phyloP scores from a whole-genome alignment of 2,329 filamentous ascomycete species.

The Xylaria sp. region DNA sequence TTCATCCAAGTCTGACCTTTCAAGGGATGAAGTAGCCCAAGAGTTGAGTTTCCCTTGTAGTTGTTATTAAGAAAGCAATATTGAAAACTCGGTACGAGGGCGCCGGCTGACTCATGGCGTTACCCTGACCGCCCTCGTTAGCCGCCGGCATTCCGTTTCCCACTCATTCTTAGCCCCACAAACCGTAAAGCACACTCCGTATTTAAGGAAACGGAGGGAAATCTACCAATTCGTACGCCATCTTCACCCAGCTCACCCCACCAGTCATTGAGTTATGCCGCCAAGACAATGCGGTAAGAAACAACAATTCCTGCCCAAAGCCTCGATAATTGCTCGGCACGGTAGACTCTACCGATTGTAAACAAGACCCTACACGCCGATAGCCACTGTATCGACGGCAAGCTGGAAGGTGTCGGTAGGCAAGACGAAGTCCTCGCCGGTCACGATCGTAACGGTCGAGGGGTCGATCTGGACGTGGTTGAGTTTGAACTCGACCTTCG shows the following conservation, averaged over 20 bases:
- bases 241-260: too few species aligned
- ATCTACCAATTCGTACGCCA: too few species aligned
- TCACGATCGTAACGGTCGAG: conserved; percentile 16
- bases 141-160: too few species aligned
- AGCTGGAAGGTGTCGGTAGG: conserved; percentile 24
- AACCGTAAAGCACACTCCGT: too few species aligned
- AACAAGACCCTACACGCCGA: conserved; percentile 20
- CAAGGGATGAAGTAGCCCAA: conserved; percentile 43
- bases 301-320: too few species aligned
- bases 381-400: conserved; percentile 24
- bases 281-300: too few species aligned
- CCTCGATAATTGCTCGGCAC: too few species aligned
- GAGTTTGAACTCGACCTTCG: conserved; percentile 29
- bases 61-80: neutral
- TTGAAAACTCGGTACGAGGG: neutral
- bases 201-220: too few species aligned
- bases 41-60: neutral
- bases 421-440: conserved; percentile 31
- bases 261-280: too few species aligned
- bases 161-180: too few species aligned
- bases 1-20: conserved; percentile 47
- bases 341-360: conserved; percentile 4
- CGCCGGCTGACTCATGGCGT: too few species aligned
- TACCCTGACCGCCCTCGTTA: too few species aligned
- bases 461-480: conserved; percentile 31